Conservation (phyloP, 331 rosid genomes). For the Stylosanthes scabra region DNA sequence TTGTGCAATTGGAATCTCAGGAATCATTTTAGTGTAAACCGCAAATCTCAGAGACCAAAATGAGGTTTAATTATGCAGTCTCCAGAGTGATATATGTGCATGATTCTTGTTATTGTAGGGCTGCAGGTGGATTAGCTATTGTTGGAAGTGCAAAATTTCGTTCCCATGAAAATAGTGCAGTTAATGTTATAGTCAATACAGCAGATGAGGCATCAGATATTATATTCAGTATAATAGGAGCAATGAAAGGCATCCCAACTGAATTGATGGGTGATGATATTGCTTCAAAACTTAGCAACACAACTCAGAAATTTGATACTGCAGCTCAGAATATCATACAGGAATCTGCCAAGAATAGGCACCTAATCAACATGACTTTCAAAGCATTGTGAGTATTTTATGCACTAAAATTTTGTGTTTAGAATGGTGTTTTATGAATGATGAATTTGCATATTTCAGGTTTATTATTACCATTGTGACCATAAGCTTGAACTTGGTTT, state of each 20-base stretch:
- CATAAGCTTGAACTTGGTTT: slow-evolving; percentile 57
- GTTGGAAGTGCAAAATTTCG: slow-evolving; percentile 62
- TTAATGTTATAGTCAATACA: slow-evolving; percentile 57
- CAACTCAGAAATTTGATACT: slow-evolving; percentile 47
- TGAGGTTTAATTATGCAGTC: too few relatives aligned
- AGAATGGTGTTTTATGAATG: neutral
- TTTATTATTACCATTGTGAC: slow-evolving; percentile 53
- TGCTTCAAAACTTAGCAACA: slow-evolving; percentile 46
- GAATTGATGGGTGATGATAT: slow-evolving; percentile 29
- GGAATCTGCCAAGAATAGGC: slow-evolving; percentile 55
- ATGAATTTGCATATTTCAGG: slow-evolving; percentile 48
- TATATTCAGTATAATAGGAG: slow-evolving; percentile 61
- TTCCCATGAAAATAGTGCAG: slow-evolving; percentile 36
- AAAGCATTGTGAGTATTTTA: slow-evolving; percentile 49
- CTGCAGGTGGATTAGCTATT: slow-evolving; percentile 45
- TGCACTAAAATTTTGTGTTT: too few relatives aligned
- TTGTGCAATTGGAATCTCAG: too few relatives aligned
- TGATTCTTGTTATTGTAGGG: slow-evolving; percentile 41
- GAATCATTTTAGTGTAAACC: too few relatives aligned
- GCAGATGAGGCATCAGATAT: slow-evolving; percentile 69
- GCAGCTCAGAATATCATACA: slow-evolving; percentile 49
- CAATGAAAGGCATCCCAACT: slow-evolving; percentile 44
- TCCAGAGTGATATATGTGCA: neutral
- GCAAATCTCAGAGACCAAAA: too few relatives aligned
- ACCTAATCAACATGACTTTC: slow-evolving; percentile 51